Evolutionary conservation across 495 filamentous ascomycete species (phyloP), one percentile per base, ranked within the genome.

Genomic region (Xylaria flabelliformis): DNA sequence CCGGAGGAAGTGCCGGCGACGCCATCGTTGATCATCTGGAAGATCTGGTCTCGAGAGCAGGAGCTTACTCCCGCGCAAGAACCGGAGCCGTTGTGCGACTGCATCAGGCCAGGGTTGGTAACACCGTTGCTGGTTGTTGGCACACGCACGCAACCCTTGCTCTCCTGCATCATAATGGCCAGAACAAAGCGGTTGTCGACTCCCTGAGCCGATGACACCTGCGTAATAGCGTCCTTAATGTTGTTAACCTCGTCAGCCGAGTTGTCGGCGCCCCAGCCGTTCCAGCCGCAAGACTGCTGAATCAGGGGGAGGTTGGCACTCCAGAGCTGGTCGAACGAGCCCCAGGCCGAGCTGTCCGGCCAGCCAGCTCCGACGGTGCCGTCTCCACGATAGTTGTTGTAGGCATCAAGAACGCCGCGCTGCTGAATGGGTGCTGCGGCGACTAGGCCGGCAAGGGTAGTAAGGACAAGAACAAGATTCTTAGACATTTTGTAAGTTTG

Each of bases 161-260:
- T 84, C 74, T 90, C 88, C 77, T 90, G 88, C 81, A 90, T 85
- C 46, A 90, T 74, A 66, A 88, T 80, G 65, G 77, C 78, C 44
- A 84, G 75, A 70, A 85, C 80, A 72, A 79, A 82, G 62, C 79
- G 78, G 26, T 58, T 56, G 70, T 88, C 85, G 26, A 90, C 75
- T 19, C 80, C 78, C 26, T 84, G 80, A 6, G 73, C 73, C 3
- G 41, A 32, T 15, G 86, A 77, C 15, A 88, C 80, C 17, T 72
- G 62, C 36, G 81, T 29, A 69, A 88, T 88, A 44, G 77, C 79
- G 51, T 72, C 71, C 48, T 80, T 77, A 46, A 89, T 80, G 41
- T 78, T 44, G 17, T 64, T 67, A 36, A 82, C 84, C 73, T 89
- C 87, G 4, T 62, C 24, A 2, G 39, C 61, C 24, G 58, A 72